phyloP scores from a whole-genome alignment of 805 yeast genomes.

The Saccharomycopsis malanga region DNA sequence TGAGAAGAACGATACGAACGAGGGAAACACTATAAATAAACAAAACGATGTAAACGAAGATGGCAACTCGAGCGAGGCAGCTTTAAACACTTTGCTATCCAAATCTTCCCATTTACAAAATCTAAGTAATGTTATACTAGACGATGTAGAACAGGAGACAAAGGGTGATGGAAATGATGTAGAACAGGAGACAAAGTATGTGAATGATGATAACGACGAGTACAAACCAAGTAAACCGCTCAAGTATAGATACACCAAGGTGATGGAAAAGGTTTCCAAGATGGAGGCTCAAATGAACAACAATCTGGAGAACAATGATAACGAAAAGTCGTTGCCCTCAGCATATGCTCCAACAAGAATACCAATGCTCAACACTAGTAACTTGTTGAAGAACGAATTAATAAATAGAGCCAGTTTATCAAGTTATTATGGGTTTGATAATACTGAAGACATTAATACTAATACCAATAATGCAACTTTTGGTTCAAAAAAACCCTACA shows the following conservation, averaged over 20 bases:
- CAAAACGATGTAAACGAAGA: background rate
- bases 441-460: background rate
- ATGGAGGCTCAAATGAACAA: constrained; percentile 20
- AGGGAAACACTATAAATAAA: background rate
- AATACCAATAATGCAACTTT: background rate
- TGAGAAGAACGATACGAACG: background rate
- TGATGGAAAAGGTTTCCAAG: constrained; percentile 20
- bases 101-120: background rate
- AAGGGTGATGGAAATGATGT: too few relatives aligned
- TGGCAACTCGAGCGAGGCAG: background rate
- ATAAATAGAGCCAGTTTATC: constrained; percentile 8
- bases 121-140: background rate
- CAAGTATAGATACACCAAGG: constrained; percentile 1
- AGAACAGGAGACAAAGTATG: background rate
- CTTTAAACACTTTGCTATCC: background rate
- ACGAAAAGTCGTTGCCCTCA: background rate
- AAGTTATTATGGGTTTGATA: background rate
- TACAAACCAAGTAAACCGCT: background rate
- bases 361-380: constrained; percentile 14
- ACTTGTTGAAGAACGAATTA: constrained; percentile 18
- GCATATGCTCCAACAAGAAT: background rate
- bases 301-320: too few relatives aligned
- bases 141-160: background rate
- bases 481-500: constrained; percentile 2
- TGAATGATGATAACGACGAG: background rate